phyloP scores from a whole-genome alignment of 192 early-diverging fungal genomes.

The Chytriomyces hyalinus region DNA sequence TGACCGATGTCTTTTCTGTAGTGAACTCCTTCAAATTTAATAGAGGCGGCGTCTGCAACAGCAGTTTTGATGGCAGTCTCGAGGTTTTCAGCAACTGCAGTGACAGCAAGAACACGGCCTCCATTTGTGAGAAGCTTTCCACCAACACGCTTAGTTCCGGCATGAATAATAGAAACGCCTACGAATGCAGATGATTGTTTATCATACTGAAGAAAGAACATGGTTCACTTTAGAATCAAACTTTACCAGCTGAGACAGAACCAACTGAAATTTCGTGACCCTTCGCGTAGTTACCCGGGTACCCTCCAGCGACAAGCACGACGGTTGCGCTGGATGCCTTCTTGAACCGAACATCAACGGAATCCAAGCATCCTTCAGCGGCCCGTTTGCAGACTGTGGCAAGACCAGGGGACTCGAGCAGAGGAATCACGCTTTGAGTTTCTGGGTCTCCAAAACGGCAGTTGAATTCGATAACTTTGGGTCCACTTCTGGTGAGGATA shows the following conservation, averaged over 20 bases:
- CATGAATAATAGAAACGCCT: constrained; percentile 85
- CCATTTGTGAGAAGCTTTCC: constrained; percentile 81
- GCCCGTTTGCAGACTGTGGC: constrained; percentile 87
- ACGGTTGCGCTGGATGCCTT: constrained; percentile 86
- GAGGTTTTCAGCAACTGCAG: constrained; percentile 76
- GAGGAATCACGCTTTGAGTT: constrained; percentile 92
- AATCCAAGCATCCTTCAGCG: constrained; percentile 88
- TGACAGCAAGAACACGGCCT: constrained; percentile 94
- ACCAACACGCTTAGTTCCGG: constrained; percentile 73
- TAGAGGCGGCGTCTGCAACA: constrained; percentile 64
- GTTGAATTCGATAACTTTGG: constrained; percentile 98
- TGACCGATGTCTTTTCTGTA: constrained; percentile 94
- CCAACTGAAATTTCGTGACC: constrained; percentile 75
- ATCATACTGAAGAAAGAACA: constrained; percentile 4
- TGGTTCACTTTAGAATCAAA: background rate
- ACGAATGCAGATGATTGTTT: background rate
- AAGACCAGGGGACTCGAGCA: constrained; percentile 84
- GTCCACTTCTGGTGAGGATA: constrained; percentile 90
- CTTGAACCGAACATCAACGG: constrained; percentile 76
- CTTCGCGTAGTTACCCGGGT: constrained; percentile 87
- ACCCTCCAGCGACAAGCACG: constrained; percentile 89
- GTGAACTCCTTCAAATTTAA: constrained; percentile 85
- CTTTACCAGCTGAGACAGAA: constrained; percentile 42
- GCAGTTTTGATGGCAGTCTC: constrained; percentile 80
- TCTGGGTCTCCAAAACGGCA: constrained; percentile 98